phyloP scores from a whole-genome alignment of 164 flowering plant genomes.

The Taxillus chinensis region DNA sequence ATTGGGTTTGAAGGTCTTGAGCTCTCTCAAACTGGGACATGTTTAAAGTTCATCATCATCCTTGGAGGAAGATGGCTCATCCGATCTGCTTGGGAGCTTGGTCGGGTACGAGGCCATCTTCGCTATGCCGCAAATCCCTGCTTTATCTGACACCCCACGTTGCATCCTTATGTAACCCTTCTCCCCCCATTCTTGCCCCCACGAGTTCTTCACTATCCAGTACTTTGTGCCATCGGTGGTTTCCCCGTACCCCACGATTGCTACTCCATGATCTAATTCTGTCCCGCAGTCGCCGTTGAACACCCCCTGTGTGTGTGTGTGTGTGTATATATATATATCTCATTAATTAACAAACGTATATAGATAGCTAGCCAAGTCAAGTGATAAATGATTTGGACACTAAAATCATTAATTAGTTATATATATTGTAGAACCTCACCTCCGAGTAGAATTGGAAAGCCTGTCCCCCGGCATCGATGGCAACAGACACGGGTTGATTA shows the following conservation, averaged over 20 bases:
- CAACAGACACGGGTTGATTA: constrained; percentile 66
- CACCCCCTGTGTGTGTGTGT: constrained; percentile 47
- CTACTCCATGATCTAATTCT: constrained; percentile 76
- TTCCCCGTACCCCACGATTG: constrained; percentile 73
- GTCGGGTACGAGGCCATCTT: constrained; percentile 81
- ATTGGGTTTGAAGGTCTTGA: no score
- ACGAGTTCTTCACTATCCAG: constrained; percentile 91
- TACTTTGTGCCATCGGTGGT: constrained; percentile 72
- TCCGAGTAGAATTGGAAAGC: constrained; percentile 76
- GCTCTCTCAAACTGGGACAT: not conserved
- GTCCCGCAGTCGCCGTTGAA: constrained; percentile 57
- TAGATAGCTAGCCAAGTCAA: not conserved
- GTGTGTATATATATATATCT: not conserved
- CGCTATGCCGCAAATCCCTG: constrained; percentile 79
- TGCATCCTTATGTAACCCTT: constrained; percentile 74
- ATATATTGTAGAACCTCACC: constrained; percentile 20
- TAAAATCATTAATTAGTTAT: no score
- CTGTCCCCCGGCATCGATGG: constrained; percentile 60
- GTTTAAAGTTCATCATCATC: constrained; percentile 71
- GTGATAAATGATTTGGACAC: not conserved
- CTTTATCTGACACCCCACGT: constrained; percentile 37
- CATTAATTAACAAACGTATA: not conserved
- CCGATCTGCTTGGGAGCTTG: constrained; percentile 31
- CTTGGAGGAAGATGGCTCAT: constrained; percentile 17
- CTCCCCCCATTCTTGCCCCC: constrained; percentile 94